A percentile compares a stretch with the other conserved stretches of the same genome.
Conservation (phyloP, 108 stramenopile species). For the Pseudonitzschia multiseries region DNA sequence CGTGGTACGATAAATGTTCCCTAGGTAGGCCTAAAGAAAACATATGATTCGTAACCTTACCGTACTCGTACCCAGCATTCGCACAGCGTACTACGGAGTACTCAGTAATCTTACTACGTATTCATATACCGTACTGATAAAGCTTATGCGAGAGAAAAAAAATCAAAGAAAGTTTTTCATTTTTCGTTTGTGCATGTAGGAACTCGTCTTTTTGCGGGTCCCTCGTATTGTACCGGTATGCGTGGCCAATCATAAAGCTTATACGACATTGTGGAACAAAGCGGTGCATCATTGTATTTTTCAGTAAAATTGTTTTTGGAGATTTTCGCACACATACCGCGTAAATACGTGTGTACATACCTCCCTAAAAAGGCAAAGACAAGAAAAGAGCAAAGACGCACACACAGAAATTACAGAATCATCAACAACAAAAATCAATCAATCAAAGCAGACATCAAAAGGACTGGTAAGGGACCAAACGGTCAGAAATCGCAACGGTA, state of each 20-base stretch:
- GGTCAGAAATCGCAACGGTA: neutral
- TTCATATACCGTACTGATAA: too few relatives aligned
- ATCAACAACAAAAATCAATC: neutral
- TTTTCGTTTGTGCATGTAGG: too few relatives aligned
- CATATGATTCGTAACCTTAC: too few relatives aligned
- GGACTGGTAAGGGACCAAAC: neutral
- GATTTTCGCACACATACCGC: neutral
- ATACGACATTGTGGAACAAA: neutral
- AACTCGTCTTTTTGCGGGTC: neutral
- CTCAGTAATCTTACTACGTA: too few relatives aligned
- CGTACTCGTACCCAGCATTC: too few relatives aligned
- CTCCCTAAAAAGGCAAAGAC: slow-evolving; percentile 11
- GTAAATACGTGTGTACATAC: slow-evolving; percentile 4
- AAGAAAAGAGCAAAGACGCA: neutral
- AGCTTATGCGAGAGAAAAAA: too few relatives aligned
- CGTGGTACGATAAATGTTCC: too few relatives aligned
- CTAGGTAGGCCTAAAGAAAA: too few relatives aligned
- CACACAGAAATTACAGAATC: neutral
- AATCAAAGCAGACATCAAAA: neutral
- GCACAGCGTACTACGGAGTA: too few relatives aligned
- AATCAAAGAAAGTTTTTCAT: too few relatives aligned
- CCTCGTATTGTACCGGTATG: neutral
- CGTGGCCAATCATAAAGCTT: slow-evolving; percentile 6
- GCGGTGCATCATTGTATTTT: neutral
- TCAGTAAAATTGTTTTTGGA: neutral